These are phyloP conservation scores for Raddia distichophylla DNA, from an alignment of 176 grass and related monocot species.

Conservation along the genomic window DNA sequence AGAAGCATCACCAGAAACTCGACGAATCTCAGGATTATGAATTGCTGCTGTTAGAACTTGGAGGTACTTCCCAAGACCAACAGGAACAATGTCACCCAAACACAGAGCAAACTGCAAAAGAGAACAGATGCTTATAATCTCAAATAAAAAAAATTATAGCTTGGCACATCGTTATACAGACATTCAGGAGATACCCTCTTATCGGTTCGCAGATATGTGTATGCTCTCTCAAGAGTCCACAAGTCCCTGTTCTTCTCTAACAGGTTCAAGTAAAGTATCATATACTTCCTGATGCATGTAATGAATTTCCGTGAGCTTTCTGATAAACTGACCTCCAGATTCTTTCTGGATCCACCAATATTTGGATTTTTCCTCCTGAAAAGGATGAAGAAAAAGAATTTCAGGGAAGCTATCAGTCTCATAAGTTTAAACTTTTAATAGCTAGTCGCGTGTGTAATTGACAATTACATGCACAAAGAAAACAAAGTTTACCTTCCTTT, in stretches of 20 bases:
- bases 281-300: constrained; percentile 93
- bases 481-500: constrained; percentile 74
- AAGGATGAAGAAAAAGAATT: constrained; percentile 21
- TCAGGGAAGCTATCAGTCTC: constrained; percentile 27
- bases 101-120: constrained; percentile 83
- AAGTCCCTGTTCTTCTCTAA: constrained; percentile 86
- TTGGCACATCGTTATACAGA: constrained; percentile 26
- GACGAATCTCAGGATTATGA: constrained; percentile 51
- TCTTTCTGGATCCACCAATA: constrained; percentile 81
- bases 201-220: constrained; percentile 83
- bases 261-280: constrained; percentile 83
- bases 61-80: constrained; percentile 89
- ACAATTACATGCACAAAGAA: constrained; percentile 15
- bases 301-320: constrained; percentile 99
- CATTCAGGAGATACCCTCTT: constrained; percentile 66
- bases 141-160: background rate
- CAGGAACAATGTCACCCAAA: constrained; percentile 82
- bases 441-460: background rate
- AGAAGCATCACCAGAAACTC: constrained; percentile 49
- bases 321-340: constrained; percentile 94
- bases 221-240: constrained; percentile 86
- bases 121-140: constrained; percentile 30
- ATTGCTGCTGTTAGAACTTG: constrained; percentile 86
- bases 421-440: constrained; percentile 4
- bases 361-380: constrained; percentile 87